A percentile compares a stretch with the other conserved stretches of the same genome.
These are phyloP conservation scores for Pseudogymnoascus sp. DNA, from an alignment of 2,329 filamentous ascomycete genomes.

Conservation along the genomic window DNA sequence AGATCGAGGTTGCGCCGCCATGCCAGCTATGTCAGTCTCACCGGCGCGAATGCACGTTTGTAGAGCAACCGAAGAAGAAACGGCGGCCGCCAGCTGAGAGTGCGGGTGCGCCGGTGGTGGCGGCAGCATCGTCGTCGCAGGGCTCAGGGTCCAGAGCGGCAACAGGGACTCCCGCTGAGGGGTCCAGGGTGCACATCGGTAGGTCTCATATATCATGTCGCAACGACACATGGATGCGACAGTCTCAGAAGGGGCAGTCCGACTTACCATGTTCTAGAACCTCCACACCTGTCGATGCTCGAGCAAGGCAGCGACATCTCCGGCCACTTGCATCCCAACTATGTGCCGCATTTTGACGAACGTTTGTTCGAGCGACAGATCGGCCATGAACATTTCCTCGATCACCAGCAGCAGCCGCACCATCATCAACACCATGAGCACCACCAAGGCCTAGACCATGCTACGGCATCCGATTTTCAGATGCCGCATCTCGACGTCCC, in stretches of 20 bases:
- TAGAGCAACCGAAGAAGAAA: constrained; percentile 32
- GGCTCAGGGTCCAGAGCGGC: not conserved
- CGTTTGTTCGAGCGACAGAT: constrained; percentile 18
- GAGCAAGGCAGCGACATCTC: not conserved
- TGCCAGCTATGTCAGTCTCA: constrained; percentile 37
- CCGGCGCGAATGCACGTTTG: constrained; percentile 37
- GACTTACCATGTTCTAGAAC: not conserved
- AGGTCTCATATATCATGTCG: not conserved
- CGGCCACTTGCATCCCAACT: not conserved
- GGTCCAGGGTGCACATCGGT: not conserved
- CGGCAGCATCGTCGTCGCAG: not conserved
- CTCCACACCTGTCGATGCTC: not conserved
- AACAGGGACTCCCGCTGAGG: not conserved
- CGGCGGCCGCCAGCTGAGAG: not conserved
- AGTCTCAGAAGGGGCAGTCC: not conserved
- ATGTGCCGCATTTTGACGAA: not conserved
- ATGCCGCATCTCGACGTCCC: constrained; percentile 18
- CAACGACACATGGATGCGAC: not conserved
- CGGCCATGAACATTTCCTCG: constrained; percentile 19
- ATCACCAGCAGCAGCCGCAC: constrained; percentile 19
- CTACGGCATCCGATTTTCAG: constrained; percentile 16
- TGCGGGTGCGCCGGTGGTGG: not conserved
- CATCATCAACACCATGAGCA: constrained; percentile 19
- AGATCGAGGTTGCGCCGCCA: constrained; percentile 34
- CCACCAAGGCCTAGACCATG: constrained; percentile 18